Evolutionary conservation across 805 yeast species (phyloP).

Genomic region (Candida nanaspora): DNA sequence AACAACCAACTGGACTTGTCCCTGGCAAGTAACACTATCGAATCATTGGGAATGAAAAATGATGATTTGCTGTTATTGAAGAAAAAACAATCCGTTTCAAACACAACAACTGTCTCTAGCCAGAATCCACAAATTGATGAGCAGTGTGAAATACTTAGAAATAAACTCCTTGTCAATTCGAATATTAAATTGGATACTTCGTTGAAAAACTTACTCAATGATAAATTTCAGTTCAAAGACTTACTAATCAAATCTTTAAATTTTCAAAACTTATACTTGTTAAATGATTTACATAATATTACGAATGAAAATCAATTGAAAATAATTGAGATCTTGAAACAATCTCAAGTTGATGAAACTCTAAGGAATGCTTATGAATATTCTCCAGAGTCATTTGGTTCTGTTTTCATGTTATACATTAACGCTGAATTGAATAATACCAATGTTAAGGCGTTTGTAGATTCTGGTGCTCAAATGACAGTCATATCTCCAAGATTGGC

Average conservation of each 20-base stretch:
- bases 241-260: constrained; percentile 10
- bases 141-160: background rate
- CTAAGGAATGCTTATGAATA: constrained; percentile 74
- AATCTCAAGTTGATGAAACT: constrained; percentile 73
- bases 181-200: background rate
- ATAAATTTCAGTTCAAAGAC: background rate
- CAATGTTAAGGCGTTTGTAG: constrained; percentile 87
- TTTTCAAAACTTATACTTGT: constrained; percentile 13
- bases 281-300: background rate
- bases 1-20: constrained; percentile 29
- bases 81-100: constrained; percentile 16
- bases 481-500: constrained; percentile 76
- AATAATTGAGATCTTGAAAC: constrained; percentile 60
- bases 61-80: constrained; percentile 50
- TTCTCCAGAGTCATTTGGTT: constrained; percentile 83
- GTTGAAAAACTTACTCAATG: background rate
- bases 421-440: constrained; percentile 71
- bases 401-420: constrained; percentile 80
- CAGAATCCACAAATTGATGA: constrained; percentile 1
- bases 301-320: constrained; percentile 40
- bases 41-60: constrained; percentile 41
- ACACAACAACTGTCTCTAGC: constrained; percentile 25
- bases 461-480: constrained; percentile 92
- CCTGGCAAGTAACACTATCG: constrained; percentile 30
- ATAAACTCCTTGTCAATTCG: background rate